Conservation (phyloP, 179 eudicot species). For the Silene coronaria region DNA sequence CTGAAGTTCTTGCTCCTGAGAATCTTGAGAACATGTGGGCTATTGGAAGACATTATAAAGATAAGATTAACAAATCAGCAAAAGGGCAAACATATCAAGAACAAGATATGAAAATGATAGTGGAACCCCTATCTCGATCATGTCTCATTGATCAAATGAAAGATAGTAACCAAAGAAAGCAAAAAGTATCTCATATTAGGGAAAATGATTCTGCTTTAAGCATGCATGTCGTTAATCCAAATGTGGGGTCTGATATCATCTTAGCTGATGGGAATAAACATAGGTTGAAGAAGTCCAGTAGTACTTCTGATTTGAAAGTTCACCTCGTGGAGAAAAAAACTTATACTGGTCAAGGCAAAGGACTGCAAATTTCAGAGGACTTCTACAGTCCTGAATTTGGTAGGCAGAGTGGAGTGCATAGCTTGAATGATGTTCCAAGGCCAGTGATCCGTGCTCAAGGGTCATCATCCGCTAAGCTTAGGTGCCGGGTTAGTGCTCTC, state of each 20-base stretch:
- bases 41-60: slow-evolving; percentile 82
- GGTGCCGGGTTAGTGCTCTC: slow-evolving; percentile 64
- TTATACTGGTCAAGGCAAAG: slow-evolving; percentile 34
- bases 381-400: slow-evolving; percentile 52
- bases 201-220: slow-evolving; percentile 28
- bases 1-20: slow-evolving; percentile 94
- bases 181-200: slow-evolving; percentile 24
- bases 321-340: slow-evolving; percentile 33
- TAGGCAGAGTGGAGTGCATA: slow-evolving; percentile 33
- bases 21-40: slow-evolving; percentile 99
- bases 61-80: slow-evolving; percentile 48
- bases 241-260: slow-evolving; percentile 19
- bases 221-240: slow-evolving; percentile 27
- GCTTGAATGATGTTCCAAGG: slow-evolving; percentile 33
- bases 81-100: slow-evolving; percentile 36
- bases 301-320: slow-evolving; percentile 64
- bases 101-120: slow-evolving; percentile 30
- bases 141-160: slow-evolving; percentile 27
- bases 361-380: slow-evolving; percentile 57
- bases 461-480: slow-evolving; percentile 54
- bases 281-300: slow-evolving; percentile 64
- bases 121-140: slow-evolving; percentile 29
- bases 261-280: slow-evolving; percentile 31
- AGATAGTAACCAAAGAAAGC: slow-evolving; percentile 26
- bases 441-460: slow-evolving; percentile 50